These are phyloP conservation scores for Lactarius psammicola DNA, from an alignment of 768 basidiomycete species.

Conservation along the genomic window DNA sequence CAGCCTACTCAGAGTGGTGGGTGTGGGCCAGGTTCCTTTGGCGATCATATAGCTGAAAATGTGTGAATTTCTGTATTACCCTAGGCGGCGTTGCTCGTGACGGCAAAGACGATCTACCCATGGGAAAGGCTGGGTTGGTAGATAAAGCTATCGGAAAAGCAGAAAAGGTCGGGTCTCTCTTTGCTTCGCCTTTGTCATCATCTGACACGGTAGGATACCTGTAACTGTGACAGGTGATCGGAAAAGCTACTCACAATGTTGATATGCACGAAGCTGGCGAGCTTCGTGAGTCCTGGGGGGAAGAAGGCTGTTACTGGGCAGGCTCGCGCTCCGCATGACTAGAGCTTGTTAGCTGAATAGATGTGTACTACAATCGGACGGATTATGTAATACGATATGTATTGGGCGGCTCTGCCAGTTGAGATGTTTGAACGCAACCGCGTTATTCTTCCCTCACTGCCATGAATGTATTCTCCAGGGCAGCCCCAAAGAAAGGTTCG, in stretches of 20 bases:
- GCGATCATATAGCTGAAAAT: not conserved
- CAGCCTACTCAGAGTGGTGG: conserved; percentile 35
- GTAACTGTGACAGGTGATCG: conserved; percentile 42
- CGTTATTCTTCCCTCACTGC: not conserved
- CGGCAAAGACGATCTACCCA: conserved; percentile 36
- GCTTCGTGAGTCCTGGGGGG: conserved; percentile 52
- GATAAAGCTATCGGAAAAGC: conserved; percentile 62
- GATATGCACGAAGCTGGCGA: conserved; percentile 58
- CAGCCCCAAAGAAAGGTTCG: conserved; percentile 33
- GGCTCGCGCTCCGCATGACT: conserved; percentile 46
- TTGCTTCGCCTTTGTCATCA: not conserved
- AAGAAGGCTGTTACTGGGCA: conserved; percentile 45
- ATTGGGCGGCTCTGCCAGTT: not conserved
- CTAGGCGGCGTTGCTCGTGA: conserved; percentile 40
- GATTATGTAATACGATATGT: conserved; percentile 1
- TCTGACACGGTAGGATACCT: not conserved
- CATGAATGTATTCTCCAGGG: conserved; percentile 29
- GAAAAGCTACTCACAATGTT: conserved; percentile 48
- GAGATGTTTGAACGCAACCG: not conserved
- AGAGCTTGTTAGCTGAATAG: conserved; percentile 2
- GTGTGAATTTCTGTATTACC: conserved; percentile 5
- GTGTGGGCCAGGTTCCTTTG: conserved; percentile 32
- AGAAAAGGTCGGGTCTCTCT: conserved; percentile 44
- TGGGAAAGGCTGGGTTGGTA: conserved; percentile 43
- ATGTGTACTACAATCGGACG: not conserved